Base-by-base conservation (phyloP, 2,329 filamentous ascomycete species). In the Xylariaceae sp. region DNA sequence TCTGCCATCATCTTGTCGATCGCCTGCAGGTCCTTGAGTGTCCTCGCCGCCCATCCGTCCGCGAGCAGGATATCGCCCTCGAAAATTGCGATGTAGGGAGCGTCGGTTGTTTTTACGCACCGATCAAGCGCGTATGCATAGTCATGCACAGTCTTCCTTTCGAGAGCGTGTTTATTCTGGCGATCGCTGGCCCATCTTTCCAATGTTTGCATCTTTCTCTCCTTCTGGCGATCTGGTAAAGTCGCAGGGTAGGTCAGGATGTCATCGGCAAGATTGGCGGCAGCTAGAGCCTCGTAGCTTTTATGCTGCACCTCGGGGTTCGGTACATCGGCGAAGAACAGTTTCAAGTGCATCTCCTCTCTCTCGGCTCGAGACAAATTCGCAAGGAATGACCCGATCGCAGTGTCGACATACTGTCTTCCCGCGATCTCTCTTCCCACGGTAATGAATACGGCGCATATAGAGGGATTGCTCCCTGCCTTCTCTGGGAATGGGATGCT, bases 271-370 rank as follows among this genome's bases (percentile, higher is more conserved):
- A 61, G 37, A 33, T 49, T 42, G 8, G 54, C 48, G 6, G 43
- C 36, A 3, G 30, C 18, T n/a, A 61, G 36, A 11, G 38, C 43
- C 1, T 43, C 34, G 30, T 53, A 58, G 40, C 57, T 60, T 46
- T 43, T 43, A 31, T 61, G 58, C 38, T 53, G 54, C 9, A 43
- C 40, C 29, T 50, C 45, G 32, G 57, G 52, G 15, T 44, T 41
- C 3, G 58, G 58, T 9, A 60, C 56, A 37, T 60, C 58, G 48
- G 56, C 58, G 35, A 61, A 61, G 49, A 61, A 61, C 7, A 61
- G 13, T 34, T 59, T 61, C 16, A 61, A 41, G 36, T 59, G 56
- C 16, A 52, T 44, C 8, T 49, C 39, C 22, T 49, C 43, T 18
- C 58, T 50, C 37, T 61, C 58, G 33, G 50, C 50, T 8, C 47